Evolutionary conservation across 805 yeast genomes (phyloP), one percentile per base, ranked within the genome.

Genomic region (Spathaspora passalidarum): DNA sequence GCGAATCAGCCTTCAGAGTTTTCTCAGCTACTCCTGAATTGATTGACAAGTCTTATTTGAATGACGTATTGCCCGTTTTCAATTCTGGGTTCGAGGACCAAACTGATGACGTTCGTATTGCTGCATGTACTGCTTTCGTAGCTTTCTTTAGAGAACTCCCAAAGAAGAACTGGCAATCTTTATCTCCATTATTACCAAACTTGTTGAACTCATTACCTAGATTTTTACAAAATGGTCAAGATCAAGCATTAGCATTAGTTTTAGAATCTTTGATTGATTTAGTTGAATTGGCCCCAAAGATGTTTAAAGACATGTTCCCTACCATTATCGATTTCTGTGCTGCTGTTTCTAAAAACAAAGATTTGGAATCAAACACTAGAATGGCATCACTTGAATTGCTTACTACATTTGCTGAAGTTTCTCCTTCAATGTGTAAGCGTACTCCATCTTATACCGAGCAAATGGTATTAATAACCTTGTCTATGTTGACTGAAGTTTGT

Each of bases 401-500:
- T 55, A 88, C 96, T 5, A 86, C 96, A 0, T 94, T 94, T 61
- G 81, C 94, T 49, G 99, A 94, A 62, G 86, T 87, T 20, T 86
- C 97, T 8, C 98, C 99, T 32, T 83, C 82, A 43, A 94, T 94
- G 99, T 92, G 98, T 72, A 87, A 87, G 61, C 68, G 81, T 25
- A 88, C 88, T 55, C 76, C 84, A 5, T 68, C 78, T 6, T 94
- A 90, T 65, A 81, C 92, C 0, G 76, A 80, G 41, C 72, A 83
- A 13, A 75, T 92, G 62, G 87, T 94, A 26, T 68, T 85, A 43
- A 79, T 81, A 49, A 86, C 92, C 23, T 74, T 94, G 50, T 74
- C 83, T 35, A 78, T 94, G 84, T 84, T 92, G 80, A 90, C 97
- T 10, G 98, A 92, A 63, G 92, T 94, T 46, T 91, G 96, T 49